These are phyloP conservation scores for Erigeron philadelphicus DNA, from an alignment of 140 eudicot genomes.

Conservation along the genomic window DNA sequence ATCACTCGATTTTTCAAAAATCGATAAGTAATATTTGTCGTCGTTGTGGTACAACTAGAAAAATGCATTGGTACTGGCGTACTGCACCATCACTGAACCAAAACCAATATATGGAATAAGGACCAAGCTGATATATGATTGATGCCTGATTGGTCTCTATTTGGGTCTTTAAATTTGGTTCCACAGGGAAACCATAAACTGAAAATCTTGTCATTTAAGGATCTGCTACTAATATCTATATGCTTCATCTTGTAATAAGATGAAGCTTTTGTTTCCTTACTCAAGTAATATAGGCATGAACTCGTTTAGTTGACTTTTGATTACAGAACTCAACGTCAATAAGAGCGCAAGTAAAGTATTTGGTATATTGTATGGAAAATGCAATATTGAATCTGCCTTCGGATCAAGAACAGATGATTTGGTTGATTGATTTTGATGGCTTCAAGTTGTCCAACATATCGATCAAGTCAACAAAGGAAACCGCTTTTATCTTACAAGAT, in stretches of 20 bases:
- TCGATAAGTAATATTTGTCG: too few relatives aligned
- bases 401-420: constrained; percentile 85
- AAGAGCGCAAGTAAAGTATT: constrained; percentile 54
- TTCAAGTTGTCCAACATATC: constrained; percentile 64
- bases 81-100: too few relatives aligned
- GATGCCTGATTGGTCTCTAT: too few relatives aligned
- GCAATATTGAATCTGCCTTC: constrained; percentile 64
- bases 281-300: background rate
- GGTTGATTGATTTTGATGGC: constrained; percentile 86
- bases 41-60: too few relatives aligned
- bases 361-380: constrained; percentile 93
- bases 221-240: background rate
- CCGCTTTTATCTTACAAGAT: constrained; percentile 82
- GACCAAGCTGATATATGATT: too few relatives aligned
- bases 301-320: constrained; percentile 9
- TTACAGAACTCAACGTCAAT: constrained; percentile 71
- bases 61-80: too few relatives aligned
- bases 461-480: constrained; percentile 70
- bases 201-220: too few relatives aligned
- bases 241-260: background rate
- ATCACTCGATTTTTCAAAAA: too few relatives aligned
- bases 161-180: too few relatives aligned
- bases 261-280: too few relatives aligned
- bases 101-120: too few relatives aligned
- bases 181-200: too few relatives aligned